Percentiles rank a stretch among this genome's conserved stretches.
phyloP scores from a whole-genome alignment of 305 asterid species.

The Rubia tinctorum region DNA sequence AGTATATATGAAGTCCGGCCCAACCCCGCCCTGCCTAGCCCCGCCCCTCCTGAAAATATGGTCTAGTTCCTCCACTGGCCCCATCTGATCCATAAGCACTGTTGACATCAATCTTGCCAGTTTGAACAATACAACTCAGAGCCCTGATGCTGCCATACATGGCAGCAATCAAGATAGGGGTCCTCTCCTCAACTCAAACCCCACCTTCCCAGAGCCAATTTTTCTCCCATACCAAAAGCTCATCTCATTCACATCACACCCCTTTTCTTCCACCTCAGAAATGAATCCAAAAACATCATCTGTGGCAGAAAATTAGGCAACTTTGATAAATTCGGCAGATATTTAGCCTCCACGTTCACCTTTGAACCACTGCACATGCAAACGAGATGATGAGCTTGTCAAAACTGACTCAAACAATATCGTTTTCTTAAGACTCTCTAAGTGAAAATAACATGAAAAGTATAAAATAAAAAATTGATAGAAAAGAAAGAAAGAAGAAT shows the following conservation, averaged over 20 bases:
- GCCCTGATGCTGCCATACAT: conserved; percentile 35
- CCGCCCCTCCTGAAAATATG: too few species aligned
- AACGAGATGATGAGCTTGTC: too few species aligned
- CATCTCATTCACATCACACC: conserved; percentile 35
- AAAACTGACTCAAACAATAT: too few species aligned
- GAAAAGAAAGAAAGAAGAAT: too few species aligned
- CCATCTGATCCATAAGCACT: conserved; percentile 34
- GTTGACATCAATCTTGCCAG: conserved; percentile 35
- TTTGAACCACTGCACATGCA: conserved; percentile 49
- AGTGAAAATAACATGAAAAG: too few species aligned
- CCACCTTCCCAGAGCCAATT: conserved; percentile 38
- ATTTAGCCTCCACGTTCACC: conserved; percentile 47
- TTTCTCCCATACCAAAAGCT: conserved; percentile 43
- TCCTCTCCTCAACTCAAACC: conserved; percentile 37
- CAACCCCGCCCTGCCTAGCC: too few species aligned
- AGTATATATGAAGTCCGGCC: too few species aligned
- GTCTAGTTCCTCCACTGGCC: too few species aligned
- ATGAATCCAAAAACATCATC: conserved; percentile 38
- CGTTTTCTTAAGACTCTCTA: too few species aligned
- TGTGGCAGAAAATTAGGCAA: conserved; percentile 39
- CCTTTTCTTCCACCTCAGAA: conserved; percentile 35
- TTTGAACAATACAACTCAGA: conserved; percentile 27
- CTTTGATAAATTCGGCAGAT: conserved; percentile 41
- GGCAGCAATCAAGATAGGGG: conserved; percentile 37
- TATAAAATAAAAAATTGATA: too few species aligned